phyloP scores from a whole-genome alignment of 208 protist genomes.

The Phytomonas sp. region DNA sequence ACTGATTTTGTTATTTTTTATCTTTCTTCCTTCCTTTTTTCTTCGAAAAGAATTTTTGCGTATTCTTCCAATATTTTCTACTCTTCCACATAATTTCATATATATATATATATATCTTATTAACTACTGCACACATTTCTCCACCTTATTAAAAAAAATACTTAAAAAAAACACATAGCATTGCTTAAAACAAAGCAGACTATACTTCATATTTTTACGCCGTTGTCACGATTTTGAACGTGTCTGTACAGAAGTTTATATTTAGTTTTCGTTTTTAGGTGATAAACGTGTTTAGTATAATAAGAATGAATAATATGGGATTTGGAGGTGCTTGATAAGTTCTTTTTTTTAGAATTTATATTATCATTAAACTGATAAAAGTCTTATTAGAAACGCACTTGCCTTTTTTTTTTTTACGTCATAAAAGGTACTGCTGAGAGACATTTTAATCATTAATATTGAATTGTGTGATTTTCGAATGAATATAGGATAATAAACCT shows the following conservation, averaged over 20 bases:
- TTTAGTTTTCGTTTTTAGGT: not conserved
- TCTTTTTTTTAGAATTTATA: not conserved
- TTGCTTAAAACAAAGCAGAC: conserved; percentile 1
- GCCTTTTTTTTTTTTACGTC: not conserved
- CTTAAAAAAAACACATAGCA: conserved; percentile 1
- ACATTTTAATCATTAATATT: not conserved
- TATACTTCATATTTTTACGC: not conserved
- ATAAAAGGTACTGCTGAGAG: not conserved
- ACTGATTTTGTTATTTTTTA: conserved; percentile 11
- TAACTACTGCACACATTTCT: not conserved
- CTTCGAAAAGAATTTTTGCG: conserved; percentile 3
- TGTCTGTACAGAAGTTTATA: not conserved
- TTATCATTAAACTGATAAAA: not conserved
- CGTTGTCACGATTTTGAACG: not conserved
- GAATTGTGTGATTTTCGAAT: not conserved
- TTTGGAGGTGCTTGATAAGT: not conserved
- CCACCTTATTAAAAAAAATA: not conserved
- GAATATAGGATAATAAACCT: not conserved
- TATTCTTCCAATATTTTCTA: conserved; percentile 7
- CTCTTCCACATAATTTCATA: conserved; percentile 18
- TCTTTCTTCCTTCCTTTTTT: conserved; percentile 4
- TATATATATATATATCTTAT: conserved; percentile 16
- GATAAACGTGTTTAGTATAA: not conserved
- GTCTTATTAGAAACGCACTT: not conserved
- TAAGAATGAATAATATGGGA: not conserved